phyloP scores from a whole-genome alignment of 2,329 filamentous ascomycete genomes.

The Hymenoscyphus salicellus region DNA sequence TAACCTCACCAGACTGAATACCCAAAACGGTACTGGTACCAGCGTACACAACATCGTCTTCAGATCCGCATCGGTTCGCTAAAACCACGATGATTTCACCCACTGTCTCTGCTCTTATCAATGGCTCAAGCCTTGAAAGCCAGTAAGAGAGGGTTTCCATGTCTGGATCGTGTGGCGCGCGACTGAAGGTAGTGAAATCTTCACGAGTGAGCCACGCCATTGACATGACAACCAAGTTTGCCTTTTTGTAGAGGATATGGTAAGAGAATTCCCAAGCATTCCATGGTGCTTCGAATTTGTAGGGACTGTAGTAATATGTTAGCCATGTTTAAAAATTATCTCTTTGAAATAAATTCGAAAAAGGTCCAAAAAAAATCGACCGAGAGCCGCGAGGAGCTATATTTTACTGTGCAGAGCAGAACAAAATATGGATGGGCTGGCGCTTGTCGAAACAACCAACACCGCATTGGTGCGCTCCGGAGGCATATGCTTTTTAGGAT shows the following conservation, averaged over 20 bases:
- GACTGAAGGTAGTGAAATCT: slow-evolving; percentile 46
- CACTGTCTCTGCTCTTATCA: slow-evolving; percentile 50
- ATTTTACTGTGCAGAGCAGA: background rate
- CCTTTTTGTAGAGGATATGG: slow-evolving; percentile 54
- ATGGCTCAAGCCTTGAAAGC: slow-evolving; percentile 66
- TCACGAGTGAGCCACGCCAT: slow-evolving; percentile 76
- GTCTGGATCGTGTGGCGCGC: slow-evolving; percentile 58
- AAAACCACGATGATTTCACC: slow-evolving; percentile 67
- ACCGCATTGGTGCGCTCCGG: background rate
- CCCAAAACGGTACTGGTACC: slow-evolving; percentile 71
- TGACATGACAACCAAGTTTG: slow-evolving; percentile 64
- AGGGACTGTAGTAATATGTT: slow-evolving; percentile 41
- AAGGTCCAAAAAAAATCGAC: background rate
- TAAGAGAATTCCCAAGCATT: slow-evolving; percentile 45
- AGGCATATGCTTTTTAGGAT: background rate
- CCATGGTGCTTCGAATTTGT: slow-evolving; percentile 51
- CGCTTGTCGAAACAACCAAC: background rate
- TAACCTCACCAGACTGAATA: slow-evolving; percentile 62
- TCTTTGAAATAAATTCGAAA: background rate
- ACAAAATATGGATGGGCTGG: background rate
- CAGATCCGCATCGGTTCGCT: slow-evolving; percentile 66
- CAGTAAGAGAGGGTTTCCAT: slow-evolving; percentile 74
- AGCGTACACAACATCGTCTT: slow-evolving; percentile 65
- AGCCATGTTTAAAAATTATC: slow-evolving; percentile 11
- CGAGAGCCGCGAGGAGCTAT: background rate